Conservation (phyloP, 306 rosid genomes). For the Vigna reflexopilosa region DNA sequence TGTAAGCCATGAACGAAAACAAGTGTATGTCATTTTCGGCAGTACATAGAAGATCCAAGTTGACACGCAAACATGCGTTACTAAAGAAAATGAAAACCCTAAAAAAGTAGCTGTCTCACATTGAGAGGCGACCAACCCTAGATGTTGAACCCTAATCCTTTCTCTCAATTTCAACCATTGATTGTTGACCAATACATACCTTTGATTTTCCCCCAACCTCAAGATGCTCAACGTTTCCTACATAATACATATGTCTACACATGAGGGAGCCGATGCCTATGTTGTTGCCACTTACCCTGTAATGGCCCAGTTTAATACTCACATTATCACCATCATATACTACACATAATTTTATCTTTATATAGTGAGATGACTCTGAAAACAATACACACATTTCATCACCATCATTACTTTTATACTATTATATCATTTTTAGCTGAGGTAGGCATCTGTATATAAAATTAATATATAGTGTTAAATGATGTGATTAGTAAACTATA, state of each 20-base stretch:
- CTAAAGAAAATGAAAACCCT: slow-evolving; percentile 25
- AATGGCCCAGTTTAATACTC: slow-evolving; percentile 20
- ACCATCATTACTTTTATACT: neutral
- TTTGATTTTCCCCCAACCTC: slow-evolving; percentile 24
- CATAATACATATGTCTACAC: slow-evolving; percentile 55
- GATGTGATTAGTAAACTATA: slow-evolving; percentile 22
- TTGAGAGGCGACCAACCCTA: slow-evolving; percentile 45
- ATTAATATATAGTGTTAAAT: slow-evolving; percentile 15
- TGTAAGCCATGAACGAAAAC: slow-evolving; percentile 42
- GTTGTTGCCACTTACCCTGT: slow-evolving; percentile 66
- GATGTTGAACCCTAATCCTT: slow-evolving; percentile 39
- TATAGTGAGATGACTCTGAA: slow-evolving; percentile 35
- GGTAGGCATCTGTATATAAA: neutral
- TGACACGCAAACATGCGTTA: slow-evolving; percentile 55
- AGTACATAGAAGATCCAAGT: slow-evolving; percentile 36
- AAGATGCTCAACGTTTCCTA: slow-evolving; percentile 15
- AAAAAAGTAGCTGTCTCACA: slow-evolving; percentile 45
- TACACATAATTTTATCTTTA: slow-evolving; percentile 13
- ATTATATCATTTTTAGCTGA: neutral
- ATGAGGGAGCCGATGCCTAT: slow-evolving; percentile 59
- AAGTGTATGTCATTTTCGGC: slow-evolving; percentile 35
- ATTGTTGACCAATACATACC: slow-evolving; percentile 32
- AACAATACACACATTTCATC: neutral
- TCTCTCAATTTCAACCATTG: slow-evolving; percentile 1
- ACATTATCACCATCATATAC: slow-evolving; percentile 23